These are phyloP conservation scores for Alternaria postmessia DNA, from an alignment of 2,329 filamentous ascomycete genomes.

Conservation along the genomic window DNA sequence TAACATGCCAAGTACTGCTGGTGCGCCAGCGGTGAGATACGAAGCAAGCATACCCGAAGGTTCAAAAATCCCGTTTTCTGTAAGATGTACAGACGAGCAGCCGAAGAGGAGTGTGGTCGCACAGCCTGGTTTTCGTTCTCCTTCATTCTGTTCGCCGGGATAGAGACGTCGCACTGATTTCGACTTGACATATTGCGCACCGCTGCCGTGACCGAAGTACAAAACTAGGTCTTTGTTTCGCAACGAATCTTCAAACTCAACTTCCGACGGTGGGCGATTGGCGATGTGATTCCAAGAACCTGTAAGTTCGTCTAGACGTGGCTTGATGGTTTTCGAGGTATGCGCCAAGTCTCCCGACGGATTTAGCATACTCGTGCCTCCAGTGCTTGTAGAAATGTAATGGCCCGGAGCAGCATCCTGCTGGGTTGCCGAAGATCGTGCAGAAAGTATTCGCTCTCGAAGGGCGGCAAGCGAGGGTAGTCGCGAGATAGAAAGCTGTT, in stretches of 20 bases:
- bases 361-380: conserved; percentile 84
- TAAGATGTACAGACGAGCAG: conserved; percentile 84
- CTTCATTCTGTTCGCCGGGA: conserved; percentile 48
- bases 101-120: conserved; percentile 91
- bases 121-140: conserved; percentile 57
- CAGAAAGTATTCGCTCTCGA: conserved; percentile 73
- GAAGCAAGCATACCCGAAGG: conserved; percentile 89
- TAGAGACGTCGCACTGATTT: conserved; percentile 81
- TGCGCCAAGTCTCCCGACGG: conserved; percentile 82
- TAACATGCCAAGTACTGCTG: conserved; percentile 87
- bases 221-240: conserved; percentile 75
- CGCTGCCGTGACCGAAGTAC: conserved; percentile 96
- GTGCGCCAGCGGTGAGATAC: conserved; percentile 83
- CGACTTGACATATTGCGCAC: conserved; percentile 90
- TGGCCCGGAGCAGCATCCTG: conserved; percentile 40
- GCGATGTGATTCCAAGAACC: conserved; percentile 73
- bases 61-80: conserved; percentile 81
- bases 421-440: conserved; percentile 47
- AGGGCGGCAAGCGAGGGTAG: conserved; percentile 87
- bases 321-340: conserved; percentile 79
- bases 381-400: conserved; percentile 60
- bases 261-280: conserved; percentile 74
- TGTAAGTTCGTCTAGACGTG: conserved; percentile 63
- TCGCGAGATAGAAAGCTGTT: conserved; percentile 79
- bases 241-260: conserved; percentile 76